Conservation (phyloP, 1,284 basidiomycete genomes). For the Cystodermella granulosa region DNA sequence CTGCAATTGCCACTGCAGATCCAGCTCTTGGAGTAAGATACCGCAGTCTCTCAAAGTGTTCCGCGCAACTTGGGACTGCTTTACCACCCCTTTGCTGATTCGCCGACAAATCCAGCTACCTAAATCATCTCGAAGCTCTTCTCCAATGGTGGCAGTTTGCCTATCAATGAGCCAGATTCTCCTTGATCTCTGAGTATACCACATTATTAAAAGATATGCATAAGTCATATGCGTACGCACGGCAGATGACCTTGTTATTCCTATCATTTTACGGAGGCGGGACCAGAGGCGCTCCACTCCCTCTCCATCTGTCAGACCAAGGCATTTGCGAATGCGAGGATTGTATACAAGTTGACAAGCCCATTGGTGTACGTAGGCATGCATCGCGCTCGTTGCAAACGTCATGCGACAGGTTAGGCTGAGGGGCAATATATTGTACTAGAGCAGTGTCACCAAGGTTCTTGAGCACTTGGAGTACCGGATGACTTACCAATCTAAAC, state of each 20-base stretch:
- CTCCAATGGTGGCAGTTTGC: conserved; percentile 12
- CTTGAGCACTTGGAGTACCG: background rate
- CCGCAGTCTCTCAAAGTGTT: background rate
- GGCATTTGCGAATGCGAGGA: conserved; percentile 26
- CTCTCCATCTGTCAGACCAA: too few species aligned
- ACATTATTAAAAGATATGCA: background rate
- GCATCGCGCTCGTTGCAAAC: background rate
- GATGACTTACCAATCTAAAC: conserved; percentile 24
- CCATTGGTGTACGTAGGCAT: conserved; percentile 36
- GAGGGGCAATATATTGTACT: background rate
- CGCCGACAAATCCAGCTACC: background rate
- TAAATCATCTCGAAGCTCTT: conserved; percentile 17
- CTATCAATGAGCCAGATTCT: conserved; percentile 28
- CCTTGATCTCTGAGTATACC: conserved; percentile 15
- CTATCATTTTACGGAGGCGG: conserved; percentile 5
- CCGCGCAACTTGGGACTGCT: background rate
- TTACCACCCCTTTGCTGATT: background rate
- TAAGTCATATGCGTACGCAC: background rate
- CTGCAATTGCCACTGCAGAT: conserved; percentile 32
- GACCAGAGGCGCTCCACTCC: conserved; percentile 40
- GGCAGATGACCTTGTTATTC: background rate
- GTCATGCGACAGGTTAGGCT: background rate
- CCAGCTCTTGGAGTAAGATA: conserved; percentile 14
- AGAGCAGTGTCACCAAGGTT: background rate
- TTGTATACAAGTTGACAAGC: conserved; percentile 40